Evolutionary conservation across 2,329 filamentous ascomycete genomes (phyloP), one percentile per base, ranked within the genome.

Genomic region (Fusarium coicis): DNA sequence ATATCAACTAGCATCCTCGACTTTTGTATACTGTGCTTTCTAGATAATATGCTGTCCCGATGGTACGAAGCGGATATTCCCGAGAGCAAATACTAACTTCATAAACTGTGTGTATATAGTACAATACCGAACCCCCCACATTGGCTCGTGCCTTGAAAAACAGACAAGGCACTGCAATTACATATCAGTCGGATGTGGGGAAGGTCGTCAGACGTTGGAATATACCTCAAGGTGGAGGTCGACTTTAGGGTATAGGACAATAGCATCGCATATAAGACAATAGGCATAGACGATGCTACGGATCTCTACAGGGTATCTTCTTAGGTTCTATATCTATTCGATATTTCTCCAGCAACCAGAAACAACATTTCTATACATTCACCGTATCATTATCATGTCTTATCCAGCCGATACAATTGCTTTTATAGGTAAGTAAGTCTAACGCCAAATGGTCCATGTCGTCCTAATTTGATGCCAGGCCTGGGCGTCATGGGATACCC

Each of bases 391-490:
- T 14, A n/a, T n/a, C 12, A 40, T 40, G 21, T 40, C 39, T 40
- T 40, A 19, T 40, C 12, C 21, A 15, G 39, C 21, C 12, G 21
- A 40, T 10, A 40, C 21, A 40, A 40, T 40, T 14, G 21, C 12
- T 1, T 40, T 40, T 15, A 40, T 40, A n/a, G 12, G 39, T 40
- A 1, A 40, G 12, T n/a, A n/a, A 14, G 21, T 7, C 39, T 40
- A 40, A 19, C 4, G n/a, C 12, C 0, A 1, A 40, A n/a, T 40
- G 12, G 1, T 40, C 39, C 21, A 40, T 14, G 1, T 9, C 21
- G 39, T 40, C n/a, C 39, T n/a, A n/a, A 40, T 40, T 12, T 40
- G 7, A 9, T n/a, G 21, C 7, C 21, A n/a, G 39, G 39, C 12
- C 12, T 40, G 21, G 39, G 39, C 39, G 39, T 40, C 12, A 40